Conservation (phyloP, 805 yeast genomes). For the Starmera amethionina region DNA sequence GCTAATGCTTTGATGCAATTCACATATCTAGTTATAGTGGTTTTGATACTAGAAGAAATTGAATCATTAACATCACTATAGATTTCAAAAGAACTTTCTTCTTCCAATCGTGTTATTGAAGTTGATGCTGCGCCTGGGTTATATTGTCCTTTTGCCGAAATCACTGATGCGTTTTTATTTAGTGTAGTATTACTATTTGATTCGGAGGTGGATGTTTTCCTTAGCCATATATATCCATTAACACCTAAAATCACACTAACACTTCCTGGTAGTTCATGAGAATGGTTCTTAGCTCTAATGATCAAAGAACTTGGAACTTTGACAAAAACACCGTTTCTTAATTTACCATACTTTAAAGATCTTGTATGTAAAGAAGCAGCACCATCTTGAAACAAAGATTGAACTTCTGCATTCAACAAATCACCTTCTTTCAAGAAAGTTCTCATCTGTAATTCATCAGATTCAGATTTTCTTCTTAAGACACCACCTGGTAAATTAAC, state of each 20-base stretch:
- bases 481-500: conserved; percentile 98
- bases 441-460: conserved; percentile 95
- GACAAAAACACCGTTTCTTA: conserved; percentile 81
- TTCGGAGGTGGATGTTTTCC: conserved; percentile 44
- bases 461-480: conserved; percentile 84
- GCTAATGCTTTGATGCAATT: conserved; percentile 78
- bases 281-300: conserved; percentile 78
- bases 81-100: conserved; percentile 91
- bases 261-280: conserved; percentile 88
- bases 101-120: conserved; percentile 78
- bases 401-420: conserved; percentile 91
- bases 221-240: conserved; percentile 90
- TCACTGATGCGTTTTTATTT: conserved; percentile 25
- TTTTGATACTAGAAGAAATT: conserved; percentile 50
- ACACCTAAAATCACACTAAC: conserved; percentile 87
- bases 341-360: conserved; percentile 89
- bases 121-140: conserved; percentile 50
- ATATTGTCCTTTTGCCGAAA: conserved; percentile 24
- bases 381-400: conserved; percentile 80
- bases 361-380: conserved; percentile 91
- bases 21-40: conserved; percentile 74
- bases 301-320: conserved; percentile 77
- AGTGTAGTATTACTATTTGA: conserved; percentile 15
- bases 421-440: conserved; percentile 92
- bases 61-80: conserved; percentile 82